These are phyloP conservation scores for Flaveria floridana DNA, from an alignment of 140 eudicot genomes.

Conservation along the genomic window DNA sequence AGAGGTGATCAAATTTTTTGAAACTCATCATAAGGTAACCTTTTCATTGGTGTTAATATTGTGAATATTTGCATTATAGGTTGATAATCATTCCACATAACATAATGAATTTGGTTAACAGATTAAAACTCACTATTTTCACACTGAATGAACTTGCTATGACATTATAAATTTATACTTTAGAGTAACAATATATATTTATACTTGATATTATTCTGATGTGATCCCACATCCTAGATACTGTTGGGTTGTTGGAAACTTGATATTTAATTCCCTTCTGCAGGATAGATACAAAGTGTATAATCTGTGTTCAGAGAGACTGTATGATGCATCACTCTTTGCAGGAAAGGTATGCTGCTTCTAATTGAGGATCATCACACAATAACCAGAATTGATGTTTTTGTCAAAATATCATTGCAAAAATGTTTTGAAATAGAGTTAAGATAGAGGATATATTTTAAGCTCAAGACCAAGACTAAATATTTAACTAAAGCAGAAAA, in stretches of 20 bases:
- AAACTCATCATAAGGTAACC: slow-evolving; percentile 90
- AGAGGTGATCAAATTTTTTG: slow-evolving; percentile 94
- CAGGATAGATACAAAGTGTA: slow-evolving; percentile 96
- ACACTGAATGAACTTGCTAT: background rate
- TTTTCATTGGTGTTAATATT: slow-evolving; percentile 15
- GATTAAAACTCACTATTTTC: slow-evolving; percentile 9
- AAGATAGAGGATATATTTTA: slow-evolving; percentile 17
- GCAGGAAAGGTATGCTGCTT: slow-evolving; percentile 71
- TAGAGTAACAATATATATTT: background rate
- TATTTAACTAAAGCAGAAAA: slow-evolving; percentile 25
- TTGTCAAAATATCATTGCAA: slow-evolving; percentile 14
- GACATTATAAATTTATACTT: slow-evolving; percentile 1
- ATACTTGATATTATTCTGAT: slow-evolving; percentile 1
- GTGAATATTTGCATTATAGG: background rate
- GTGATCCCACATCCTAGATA: slow-evolving; percentile 6
- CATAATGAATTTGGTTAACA: slow-evolving; percentile 1
- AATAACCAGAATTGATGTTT: slow-evolving; percentile 3
- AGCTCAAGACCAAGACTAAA: background rate
- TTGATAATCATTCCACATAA: background rate
- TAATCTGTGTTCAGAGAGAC: slow-evolving; percentile 93
- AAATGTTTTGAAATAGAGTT: background rate
- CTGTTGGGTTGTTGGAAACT: slow-evolving; percentile 1
- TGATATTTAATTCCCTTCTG: slow-evolving; percentile 25
- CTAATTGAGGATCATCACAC: slow-evolving; percentile 8
- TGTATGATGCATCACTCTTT: slow-evolving; percentile 88